These are phyloP conservation scores for Pleurotus djamor DNA, from an alignment of 768 basidiomycete genomes.

Conservation along the genomic window DNA sequence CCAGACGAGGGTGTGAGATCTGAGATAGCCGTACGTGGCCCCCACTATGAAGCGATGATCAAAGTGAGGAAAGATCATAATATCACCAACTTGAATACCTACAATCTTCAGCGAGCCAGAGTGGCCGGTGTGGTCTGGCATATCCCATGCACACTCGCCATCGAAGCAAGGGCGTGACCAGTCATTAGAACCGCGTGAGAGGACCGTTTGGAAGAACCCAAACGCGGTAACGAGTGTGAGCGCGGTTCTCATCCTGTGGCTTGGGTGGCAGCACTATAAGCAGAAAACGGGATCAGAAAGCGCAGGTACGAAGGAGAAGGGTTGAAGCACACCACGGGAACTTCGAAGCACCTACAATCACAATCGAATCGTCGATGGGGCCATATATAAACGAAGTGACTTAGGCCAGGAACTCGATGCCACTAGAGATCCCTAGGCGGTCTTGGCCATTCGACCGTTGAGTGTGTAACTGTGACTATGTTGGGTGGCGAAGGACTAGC, in stretches of 20 bases:
- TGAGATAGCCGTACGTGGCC: not conserved
- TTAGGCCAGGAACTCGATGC: too few relatives aligned
- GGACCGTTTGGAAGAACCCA: not conserved
- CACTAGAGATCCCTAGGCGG: too few relatives aligned
- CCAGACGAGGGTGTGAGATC: not conserved
- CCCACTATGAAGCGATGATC: not conserved
- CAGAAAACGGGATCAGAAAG: too few relatives aligned
- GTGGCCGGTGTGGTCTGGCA: not conserved
- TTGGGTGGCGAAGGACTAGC: too few relatives aligned
- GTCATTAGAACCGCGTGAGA: not conserved
- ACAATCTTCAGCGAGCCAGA: not conserved
- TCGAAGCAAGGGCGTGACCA: not conserved
- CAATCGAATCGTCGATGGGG: too few relatives aligned
- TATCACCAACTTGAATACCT: not conserved
- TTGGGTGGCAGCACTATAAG: too few relatives aligned
- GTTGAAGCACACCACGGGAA: too few relatives aligned
- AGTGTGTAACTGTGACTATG: too few relatives aligned
- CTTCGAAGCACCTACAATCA: too few relatives aligned
- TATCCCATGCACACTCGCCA: not conserved
- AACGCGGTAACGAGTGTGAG: not conserved
- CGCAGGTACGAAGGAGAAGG: too few relatives aligned
- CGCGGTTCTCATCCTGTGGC: not conserved
- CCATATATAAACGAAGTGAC: too few relatives aligned
- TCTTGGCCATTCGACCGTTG: too few relatives aligned
- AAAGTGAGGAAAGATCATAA: not conserved